These are phyloP conservation scores for Saturnispora serradocipensis DNA, from an alignment of 805 yeast species.

Conservation along the genomic window DNA sequence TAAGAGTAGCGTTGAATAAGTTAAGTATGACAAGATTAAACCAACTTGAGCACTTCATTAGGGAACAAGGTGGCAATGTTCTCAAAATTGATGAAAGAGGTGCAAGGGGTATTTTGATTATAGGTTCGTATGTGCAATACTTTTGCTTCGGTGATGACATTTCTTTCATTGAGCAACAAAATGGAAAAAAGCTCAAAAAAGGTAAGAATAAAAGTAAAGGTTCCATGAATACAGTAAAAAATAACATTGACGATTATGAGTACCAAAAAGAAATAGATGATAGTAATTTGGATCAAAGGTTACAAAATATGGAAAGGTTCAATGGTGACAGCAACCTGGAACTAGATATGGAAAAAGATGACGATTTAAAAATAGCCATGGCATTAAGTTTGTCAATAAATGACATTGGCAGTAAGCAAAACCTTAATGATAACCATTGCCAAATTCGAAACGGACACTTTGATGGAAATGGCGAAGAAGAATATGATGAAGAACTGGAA, in stretches of 20 bases:
- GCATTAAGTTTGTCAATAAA: constrained; percentile 31
- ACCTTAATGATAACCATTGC: neutral
- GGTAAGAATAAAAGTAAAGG: constrained; percentile 13
- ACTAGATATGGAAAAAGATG: constrained; percentile 28
- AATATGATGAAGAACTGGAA: neutral
- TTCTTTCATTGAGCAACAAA: constrained; percentile 11
- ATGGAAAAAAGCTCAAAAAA: constrained; percentile 10
- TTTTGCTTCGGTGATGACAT: constrained; percentile 37
- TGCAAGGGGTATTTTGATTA: constrained; percentile 30
- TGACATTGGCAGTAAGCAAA: neutral
- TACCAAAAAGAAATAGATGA: constrained; percentile 18
- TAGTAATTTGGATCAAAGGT: constrained; percentile 14
- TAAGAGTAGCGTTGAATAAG: constrained; percentile 24
- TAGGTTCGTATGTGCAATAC: constrained; percentile 36
- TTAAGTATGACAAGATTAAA: constrained; percentile 15
- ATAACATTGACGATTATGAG: constrained; percentile 26
- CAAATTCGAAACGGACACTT: neutral
- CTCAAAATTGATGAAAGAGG: constrained; percentile 21
- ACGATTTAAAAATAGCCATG: constrained; percentile 33
- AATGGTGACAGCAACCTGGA: constrained; percentile 31
- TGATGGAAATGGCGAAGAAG: neutral
- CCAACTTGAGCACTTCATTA: constrained; percentile 20
- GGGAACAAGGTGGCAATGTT: constrained; percentile 18
- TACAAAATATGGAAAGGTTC: constrained; percentile 27
- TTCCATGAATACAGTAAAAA: constrained; percentile 24